Evolutionary conservation across 768 basidiomycete genomes (phyloP).

Genomic region (Boletus vinaceobasis): DNA sequence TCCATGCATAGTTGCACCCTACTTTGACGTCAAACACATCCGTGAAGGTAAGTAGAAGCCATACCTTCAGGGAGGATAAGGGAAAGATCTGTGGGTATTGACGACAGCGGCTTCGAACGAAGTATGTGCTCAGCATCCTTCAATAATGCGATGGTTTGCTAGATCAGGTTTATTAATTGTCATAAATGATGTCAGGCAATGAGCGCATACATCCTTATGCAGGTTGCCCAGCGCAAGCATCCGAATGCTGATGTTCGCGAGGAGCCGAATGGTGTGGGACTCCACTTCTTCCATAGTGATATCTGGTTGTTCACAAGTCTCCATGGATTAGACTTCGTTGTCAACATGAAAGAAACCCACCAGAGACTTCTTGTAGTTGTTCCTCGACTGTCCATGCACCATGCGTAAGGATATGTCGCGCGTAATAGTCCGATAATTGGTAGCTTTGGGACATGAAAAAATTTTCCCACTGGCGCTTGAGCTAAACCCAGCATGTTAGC

Average conservation of each 20-base stretch:
- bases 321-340: background rate
- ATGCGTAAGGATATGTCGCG: constrained; percentile 66
- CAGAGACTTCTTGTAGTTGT: constrained; percentile 66
- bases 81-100: constrained; percentile 38
- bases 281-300: constrained; percentile 71
- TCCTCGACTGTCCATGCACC: constrained; percentile 76
- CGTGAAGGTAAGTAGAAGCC: constrained; percentile 6
- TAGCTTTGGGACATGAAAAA: constrained; percentile 85
- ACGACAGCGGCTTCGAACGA: constrained; percentile 43
- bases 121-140: constrained; percentile 70
- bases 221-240: constrained; percentile 84
- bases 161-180: constrained; percentile 8
- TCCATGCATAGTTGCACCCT: constrained; percentile 73
- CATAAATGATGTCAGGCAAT: background rate
- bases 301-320: constrained; percentile 39
- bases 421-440: constrained; percentile 72
- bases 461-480: constrained; percentile 78
- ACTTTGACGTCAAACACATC: constrained; percentile 12
- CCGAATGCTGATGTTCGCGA: constrained; percentile 64
- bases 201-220: constrained; percentile 63
- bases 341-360: constrained; percentile 42
- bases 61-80: constrained; percentile 72
- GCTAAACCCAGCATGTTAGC: constrained; percentile 37
- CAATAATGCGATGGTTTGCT: constrained; percentile 78
- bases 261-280: constrained; percentile 52